Base-by-base conservation (phyloP, 2,329 filamentous ascomycete species). In the Alternaria postmessia region DNA sequence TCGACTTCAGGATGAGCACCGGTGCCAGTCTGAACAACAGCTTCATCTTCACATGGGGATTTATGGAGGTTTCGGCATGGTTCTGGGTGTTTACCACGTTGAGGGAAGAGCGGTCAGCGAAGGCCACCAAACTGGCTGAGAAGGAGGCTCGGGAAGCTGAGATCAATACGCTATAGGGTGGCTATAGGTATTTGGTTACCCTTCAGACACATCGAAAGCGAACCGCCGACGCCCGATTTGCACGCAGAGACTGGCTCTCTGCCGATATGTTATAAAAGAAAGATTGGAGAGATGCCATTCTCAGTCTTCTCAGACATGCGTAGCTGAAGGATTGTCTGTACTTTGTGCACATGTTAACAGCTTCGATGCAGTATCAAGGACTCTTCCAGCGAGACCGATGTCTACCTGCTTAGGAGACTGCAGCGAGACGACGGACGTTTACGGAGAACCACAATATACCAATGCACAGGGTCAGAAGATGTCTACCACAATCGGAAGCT, bases 11-110 rank as follows among this genome's bases (percentile, higher is more conserved):
- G 62, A 64, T 48, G 54, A 75, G 61, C 54, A 70, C 64, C 72
- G 84, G 75, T 51, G 89, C 93, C 63, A 86, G 87, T 24, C 79
- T 97, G 70, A 93, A 94, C 81, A 96, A 96, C 75, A 87, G 92
- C 51, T 82, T 96, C 41, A 87, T 96, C 41, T 96, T 97, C 75
- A 89, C 91, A 0, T 95, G 93, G 79, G 88, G 88, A 8, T 95
- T 97, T 71, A 74, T 96, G 73, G 94, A 97, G 82, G 87, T 92
- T 76, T 83, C 92, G 67, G 86, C 86, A 62, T 97, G 93, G 92
- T 93, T 96, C 78, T 97, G 93, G 93, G 88, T 79, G 7, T 80
- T 75, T 54, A 57, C 78, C 18, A 70, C 74, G 32, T 53, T 80
- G 36, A 68, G 77, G 18, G 77, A 80, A 52, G 78, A 80, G 63